Evolutionary conservation across 2,329 filamentous ascomycete species (phyloP), one percentile per base, ranked within the genome.

Genomic region (Fonsecaea pedrosoi): DNA sequence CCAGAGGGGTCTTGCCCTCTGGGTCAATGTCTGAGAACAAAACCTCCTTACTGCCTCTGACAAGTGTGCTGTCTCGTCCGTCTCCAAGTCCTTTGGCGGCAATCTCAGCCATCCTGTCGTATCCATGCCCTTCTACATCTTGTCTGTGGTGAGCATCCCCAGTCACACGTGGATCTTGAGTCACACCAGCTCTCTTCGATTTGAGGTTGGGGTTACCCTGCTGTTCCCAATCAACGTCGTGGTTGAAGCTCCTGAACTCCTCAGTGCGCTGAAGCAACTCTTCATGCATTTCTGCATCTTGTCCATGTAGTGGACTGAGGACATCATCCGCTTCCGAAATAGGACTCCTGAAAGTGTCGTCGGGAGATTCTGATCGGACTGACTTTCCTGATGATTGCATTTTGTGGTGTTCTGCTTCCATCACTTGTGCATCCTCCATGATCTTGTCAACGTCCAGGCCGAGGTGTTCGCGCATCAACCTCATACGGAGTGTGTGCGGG

Each of bases 381-480:
- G 67, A 64, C 42, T 61, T 64, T 70, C 91, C 90, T 55, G 90
- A 87, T 4, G 21, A 40, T 13, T 63, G 57, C 18, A 61, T 37
- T 62, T 84, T 82, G 37, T 81, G 83, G 13, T 84, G 81, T 72
- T 90, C 88, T 57, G 87, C 78, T 73, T 93, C 89, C 34, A 87
- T 86, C 71, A 87, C 85, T 59, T 90, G 85, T 71, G 93, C 89
- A 68, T 94, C 88, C 75, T 95, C 92, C 75, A 92, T 87, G 67
- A 97, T 89, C 74, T 92, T 91, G 77, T 99, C 95, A 3, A 97
- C 92, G 75, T 98, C 94, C 45, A 98, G 83, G n/a, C 95, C 95
- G 35, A 99, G 83, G 81, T 99, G 95, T 79, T 99, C 95, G 69
- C 94, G 87, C 95, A 98, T 98, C 57, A 98, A 83, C 32, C 95